These are phyloP conservation scores for Fallopia convolvulus DNA, from an alignment of 148 eudicot species.

Conservation along the genomic window DNA sequence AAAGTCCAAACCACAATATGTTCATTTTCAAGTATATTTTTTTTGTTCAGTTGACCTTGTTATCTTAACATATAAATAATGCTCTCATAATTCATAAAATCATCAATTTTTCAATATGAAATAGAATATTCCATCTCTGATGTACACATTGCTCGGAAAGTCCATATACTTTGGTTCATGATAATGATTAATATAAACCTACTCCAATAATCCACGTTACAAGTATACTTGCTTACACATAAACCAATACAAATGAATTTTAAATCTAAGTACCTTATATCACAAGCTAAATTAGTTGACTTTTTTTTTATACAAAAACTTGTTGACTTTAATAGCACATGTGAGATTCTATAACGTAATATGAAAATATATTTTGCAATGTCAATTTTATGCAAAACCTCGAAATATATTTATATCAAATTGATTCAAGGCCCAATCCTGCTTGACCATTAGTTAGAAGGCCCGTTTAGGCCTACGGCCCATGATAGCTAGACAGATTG, in stretches of 20 bases:
- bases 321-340: background rate
- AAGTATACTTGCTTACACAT: background rate
- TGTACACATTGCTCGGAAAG: background rate
- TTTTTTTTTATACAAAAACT: background rate
- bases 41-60: background rate
- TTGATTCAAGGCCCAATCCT: too few relatives aligned
- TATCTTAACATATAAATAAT: background rate
- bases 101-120: background rate
- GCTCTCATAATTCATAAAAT: background rate
- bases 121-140: background rate
- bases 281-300: conserved; percentile 6
- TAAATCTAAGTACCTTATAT: background rate
- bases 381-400: too few relatives aligned
- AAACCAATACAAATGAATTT: background rate
- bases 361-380: too few relatives aligned
- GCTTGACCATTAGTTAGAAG: too few relatives aligned
- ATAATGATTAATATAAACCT: background rate
- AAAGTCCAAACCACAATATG: background rate
- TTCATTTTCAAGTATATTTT: background rate
- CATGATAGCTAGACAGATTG: too few relatives aligned
- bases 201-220: background rate
- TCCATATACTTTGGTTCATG: background rate
- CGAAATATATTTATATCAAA: too few relatives aligned
- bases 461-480: too few relatives aligned
- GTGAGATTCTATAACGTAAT: background rate